phyloP scores from a whole-genome alignment of 2,329 filamentous ascomycete genomes.

The Colletotrichum sp. region DNA sequence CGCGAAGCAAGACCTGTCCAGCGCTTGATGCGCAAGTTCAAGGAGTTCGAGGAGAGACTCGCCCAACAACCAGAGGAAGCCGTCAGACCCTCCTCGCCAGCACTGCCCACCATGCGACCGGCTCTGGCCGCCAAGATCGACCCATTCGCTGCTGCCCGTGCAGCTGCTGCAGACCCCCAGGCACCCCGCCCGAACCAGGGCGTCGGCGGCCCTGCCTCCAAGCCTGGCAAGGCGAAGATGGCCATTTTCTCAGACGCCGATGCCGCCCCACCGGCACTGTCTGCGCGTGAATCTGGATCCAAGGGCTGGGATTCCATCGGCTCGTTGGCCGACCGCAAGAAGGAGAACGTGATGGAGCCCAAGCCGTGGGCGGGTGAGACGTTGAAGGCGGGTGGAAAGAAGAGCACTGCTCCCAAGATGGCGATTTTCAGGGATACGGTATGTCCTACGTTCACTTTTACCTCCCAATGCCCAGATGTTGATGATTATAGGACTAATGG shows the following conservation, averaged over 20 bases:
- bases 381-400: constrained; percentile 84
- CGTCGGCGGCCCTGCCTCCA: constrained; percentile 57
- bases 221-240: constrained; percentile 79
- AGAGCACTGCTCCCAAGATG: constrained; percentile 80
- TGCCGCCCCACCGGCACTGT: constrained; percentile 61
- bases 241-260: constrained; percentile 87
- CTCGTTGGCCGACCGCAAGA: constrained; percentile 84
- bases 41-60: constrained; percentile 83
- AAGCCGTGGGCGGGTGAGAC: constrained; percentile 94
- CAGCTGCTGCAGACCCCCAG: constrained; percentile 68
- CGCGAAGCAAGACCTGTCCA: constrained; percentile 83
- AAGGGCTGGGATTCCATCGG: constrained; percentile 94
- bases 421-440: constrained; percentile 95
- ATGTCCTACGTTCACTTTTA: constrained; percentile 52
- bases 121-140: constrained; percentile 87
- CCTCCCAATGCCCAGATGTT: constrained; percentile 67
- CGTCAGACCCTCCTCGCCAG: constrained; percentile 82
- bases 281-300: constrained; percentile 55
- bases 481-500: constrained; percentile 97
- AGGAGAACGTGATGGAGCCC: constrained; percentile 87
- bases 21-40: constrained; percentile 85
- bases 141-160: constrained; percentile 70
- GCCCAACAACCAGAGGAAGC: constrained; percentile 67
- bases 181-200: constrained; percentile 58
- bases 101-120: constrained; percentile 80